Evolutionary conservation across 2,329 filamentous ascomycete species (phyloP).

Genomic region (Alternaria rosae): DNA sequence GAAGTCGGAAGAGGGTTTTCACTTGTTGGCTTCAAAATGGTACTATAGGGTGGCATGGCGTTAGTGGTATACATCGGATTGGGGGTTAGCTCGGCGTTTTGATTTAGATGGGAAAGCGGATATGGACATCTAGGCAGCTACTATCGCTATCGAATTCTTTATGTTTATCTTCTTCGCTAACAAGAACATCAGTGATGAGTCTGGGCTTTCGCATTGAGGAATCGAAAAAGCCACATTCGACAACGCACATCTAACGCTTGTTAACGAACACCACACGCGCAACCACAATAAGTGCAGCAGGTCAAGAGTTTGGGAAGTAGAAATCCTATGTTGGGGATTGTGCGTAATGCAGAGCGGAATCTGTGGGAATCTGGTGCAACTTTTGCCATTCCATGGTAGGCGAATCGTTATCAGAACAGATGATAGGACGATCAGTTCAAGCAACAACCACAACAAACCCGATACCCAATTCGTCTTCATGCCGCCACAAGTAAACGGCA

Average conservation of each 20-base stretch:
- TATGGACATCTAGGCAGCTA: neutral
- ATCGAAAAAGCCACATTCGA: neutral
- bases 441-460: neutral
- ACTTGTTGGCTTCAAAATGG: conserved; percentile 8
- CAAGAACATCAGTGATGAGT: neutral
- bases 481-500: neutral
- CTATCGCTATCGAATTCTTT: neutral
- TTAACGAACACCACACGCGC: neutral
- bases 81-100: too few relatives aligned
- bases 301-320: neutral
- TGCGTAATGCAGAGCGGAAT: neutral
- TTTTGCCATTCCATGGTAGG: neutral
- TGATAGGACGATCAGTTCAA: neutral
- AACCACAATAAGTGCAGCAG: neutral
- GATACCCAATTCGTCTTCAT: neutral
- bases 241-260: neutral
- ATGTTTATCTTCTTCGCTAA: neutral
- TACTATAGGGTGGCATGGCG: neutral
- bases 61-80: neutral
- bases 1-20: neutral
- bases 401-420: rapidly evolving
- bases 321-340: neutral
- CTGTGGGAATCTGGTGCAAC: neutral
- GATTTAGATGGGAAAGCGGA: neutral
- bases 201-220: neutral